These are phyloP conservation scores for Cladosporium sp. DNA, from an alignment of 2,329 filamentous ascomycete species.

Conservation along the genomic window DNA sequence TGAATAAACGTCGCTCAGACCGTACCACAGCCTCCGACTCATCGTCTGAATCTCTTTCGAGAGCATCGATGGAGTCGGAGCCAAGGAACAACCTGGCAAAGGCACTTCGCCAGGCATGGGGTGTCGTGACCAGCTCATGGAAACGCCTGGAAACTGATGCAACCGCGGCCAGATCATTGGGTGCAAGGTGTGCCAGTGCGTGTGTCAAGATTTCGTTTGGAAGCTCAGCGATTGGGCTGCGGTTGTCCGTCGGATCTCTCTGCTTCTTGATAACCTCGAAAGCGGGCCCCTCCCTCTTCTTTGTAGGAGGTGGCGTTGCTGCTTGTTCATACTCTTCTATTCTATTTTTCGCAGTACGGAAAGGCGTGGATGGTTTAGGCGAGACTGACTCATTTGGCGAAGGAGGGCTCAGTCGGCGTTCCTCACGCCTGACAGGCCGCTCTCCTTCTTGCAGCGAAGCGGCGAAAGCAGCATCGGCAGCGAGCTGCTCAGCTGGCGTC, in stretches of 20 bases:
- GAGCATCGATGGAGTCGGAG: conserved; percentile 56
- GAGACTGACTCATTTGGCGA: conserved; percentile 8
- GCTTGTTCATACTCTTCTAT: conserved; percentile 58
- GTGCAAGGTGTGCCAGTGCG: conserved; percentile 84
- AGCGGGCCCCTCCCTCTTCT: conserved; percentile 45
- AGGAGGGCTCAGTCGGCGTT: conserved; percentile 31
- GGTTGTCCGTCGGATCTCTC: conserved; percentile 46
- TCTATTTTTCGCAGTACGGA: conserved; percentile 49
- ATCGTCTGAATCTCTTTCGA: conserved; percentile 44
- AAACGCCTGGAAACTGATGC: conserved; percentile 87
- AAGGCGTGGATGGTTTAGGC: conserved; percentile 25
- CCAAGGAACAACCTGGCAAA: conserved; percentile 90
- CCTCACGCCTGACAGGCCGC: conserved; percentile 11
- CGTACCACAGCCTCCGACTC: conserved; percentile 58
- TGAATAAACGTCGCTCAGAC: conserved; percentile 76
- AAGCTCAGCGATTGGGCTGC: conserved; percentile 58
- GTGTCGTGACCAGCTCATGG: conserved; percentile 81
- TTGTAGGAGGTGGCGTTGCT: conserved; percentile 36
- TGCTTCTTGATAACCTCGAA: conserved; percentile 56
- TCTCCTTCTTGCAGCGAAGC: conserved; percentile 28
- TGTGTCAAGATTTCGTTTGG: conserved; percentile 94
- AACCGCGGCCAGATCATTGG: conserved; percentile 77
- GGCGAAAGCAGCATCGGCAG: conserved; percentile 30
- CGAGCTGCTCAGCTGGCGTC: conserved; percentile 29
- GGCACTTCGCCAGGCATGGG: conserved; percentile 90